Conservation (phyloP, 2,329 filamentous ascomycete genomes). For the Trichoderma arundinaceum region DNA sequence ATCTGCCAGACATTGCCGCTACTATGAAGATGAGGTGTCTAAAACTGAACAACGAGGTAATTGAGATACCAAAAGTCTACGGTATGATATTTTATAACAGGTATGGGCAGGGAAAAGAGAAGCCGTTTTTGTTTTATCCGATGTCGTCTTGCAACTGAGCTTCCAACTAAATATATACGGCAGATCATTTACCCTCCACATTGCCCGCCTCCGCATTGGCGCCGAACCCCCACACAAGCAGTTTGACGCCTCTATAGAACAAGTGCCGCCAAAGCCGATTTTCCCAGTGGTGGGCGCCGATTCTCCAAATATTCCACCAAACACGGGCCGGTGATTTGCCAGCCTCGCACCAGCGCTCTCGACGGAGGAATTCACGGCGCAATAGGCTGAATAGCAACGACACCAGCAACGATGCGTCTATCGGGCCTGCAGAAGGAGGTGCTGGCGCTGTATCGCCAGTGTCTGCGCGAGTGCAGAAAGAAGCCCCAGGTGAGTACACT, state of each 20-base stretch:
- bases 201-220: constrained; percentile 18
- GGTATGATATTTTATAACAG: not conserved
- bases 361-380: constrained; percentile 1
- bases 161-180: not conserved
- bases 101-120: not conserved
- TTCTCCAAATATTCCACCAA: constrained; percentile 26
- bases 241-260: not conserved
- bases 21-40: not conserved
- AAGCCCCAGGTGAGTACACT: constrained; percentile 70
- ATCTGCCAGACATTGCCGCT: constrained; percentile 23
- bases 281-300: constrained; percentile 6
- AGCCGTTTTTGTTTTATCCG: not conserved
- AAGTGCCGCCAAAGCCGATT: not conserved
- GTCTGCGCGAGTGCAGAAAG: constrained; percentile 77
- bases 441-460: constrained; percentile 82
- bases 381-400: constrained; percentile 2
- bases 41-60: no score
- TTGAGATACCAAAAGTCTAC: no score
- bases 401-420: constrained; percentile 50
- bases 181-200: constrained; percentile 20
- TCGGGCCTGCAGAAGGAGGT: constrained; percentile 94
- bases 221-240: constrained; percentile 23
- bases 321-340: constrained; percentile 9
- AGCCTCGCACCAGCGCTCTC: constrained; percentile 10
- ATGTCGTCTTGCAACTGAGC: not conserved